Evolutionary conservation across 2,329 filamentous ascomycete species (phyloP).

Genomic region (Ascochyta clinopodiicola): DNA sequence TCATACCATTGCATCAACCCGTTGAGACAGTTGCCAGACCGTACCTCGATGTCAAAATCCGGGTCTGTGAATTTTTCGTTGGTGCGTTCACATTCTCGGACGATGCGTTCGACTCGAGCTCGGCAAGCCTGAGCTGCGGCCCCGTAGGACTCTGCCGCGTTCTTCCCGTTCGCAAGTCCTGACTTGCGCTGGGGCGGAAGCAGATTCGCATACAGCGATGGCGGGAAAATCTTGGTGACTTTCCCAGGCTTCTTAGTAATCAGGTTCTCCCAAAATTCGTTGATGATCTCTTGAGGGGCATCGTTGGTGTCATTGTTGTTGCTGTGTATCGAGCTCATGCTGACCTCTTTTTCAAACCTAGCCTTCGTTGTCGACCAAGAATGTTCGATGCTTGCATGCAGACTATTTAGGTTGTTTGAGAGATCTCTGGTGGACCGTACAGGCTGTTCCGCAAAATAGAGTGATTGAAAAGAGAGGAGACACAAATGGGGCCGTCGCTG

Average conservation of each 20-base stretch:
- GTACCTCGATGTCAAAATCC: slow-evolving; percentile 82
- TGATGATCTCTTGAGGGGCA: slow-evolving; percentile 67
- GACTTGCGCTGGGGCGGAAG: slow-evolving; percentile 42
- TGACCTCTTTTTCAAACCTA: not conserved
- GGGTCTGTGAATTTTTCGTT: slow-evolving; percentile 86
- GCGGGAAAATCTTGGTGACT: slow-evolving; percentile 72
- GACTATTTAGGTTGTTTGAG: too few relatives aligned
- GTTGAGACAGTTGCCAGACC: slow-evolving; percentile 55
- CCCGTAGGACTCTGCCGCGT: slow-evolving; percentile 71
- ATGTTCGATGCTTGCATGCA: not conserved
- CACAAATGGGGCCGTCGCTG: not conserved
- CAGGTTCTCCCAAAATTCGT: slow-evolving; percentile 74
- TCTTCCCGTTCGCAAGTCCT: slow-evolving; percentile 64
- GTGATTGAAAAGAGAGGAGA: not conserved
- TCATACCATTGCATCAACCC: slow-evolving; percentile 52
- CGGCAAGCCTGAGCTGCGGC: slow-evolving; percentile 73
- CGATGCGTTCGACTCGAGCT: slow-evolving; percentile 63
- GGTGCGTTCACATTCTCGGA: slow-evolving; percentile 70
- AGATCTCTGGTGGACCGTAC: too few relatives aligned
- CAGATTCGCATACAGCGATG: slow-evolving; percentile 65
- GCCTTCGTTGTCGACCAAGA: not conserved
- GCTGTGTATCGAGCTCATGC: slow-evolving; percentile 27
- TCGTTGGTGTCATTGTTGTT: slow-evolving; percentile 17
- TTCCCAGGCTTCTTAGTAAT: slow-evolving; percentile 74
- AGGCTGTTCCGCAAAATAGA: not conserved